A percentile compares a stretch with the other conserved stretches of the same genome.
These are phyloP conservation scores for Cutaneotrichosporon sp. DNA, from an alignment of 1,284 basidiomycete species.

Conservation along the genomic window DNA sequence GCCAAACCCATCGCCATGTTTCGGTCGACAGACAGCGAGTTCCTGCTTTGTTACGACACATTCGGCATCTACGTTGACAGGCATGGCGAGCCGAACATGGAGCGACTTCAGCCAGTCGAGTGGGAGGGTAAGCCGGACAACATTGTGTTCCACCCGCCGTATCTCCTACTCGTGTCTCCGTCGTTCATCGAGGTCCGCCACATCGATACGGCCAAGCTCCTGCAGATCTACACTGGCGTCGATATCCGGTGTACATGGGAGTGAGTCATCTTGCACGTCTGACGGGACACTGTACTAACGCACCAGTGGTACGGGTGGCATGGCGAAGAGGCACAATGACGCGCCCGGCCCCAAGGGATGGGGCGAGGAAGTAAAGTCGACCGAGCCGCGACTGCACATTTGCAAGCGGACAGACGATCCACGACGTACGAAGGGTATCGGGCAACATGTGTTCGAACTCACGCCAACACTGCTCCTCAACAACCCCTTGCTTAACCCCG, in stretches of 20 bases:
- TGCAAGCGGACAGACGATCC: constrained; percentile 31
- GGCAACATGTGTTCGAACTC: constrained; percentile 48
- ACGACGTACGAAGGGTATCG: constrained; percentile 34
- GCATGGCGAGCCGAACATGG: constrained; percentile 77
- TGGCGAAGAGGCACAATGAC: constrained; percentile 24
- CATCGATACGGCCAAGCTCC: constrained; percentile 72
- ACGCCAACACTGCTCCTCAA: constrained; percentile 47
- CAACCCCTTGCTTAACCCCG: constrained; percentile 43
- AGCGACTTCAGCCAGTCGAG: constrained; percentile 70
- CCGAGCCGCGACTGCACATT: constrained; percentile 48
- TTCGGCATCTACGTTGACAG: constrained; percentile 63
- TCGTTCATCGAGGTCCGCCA: constrained; percentile 92
- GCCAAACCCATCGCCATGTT: constrained; percentile 84
- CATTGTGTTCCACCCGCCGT: constrained; percentile 81
- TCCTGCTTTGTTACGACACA: constrained; percentile 87
- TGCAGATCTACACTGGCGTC: constrained; percentile 78
- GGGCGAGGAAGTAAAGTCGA: constrained; percentile 43
- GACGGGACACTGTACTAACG: not conserved
- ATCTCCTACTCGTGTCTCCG: constrained; percentile 82
- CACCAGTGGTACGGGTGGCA: constrained; percentile 34
- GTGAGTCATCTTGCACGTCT: not conserved
- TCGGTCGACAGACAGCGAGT: constrained; percentile 79
- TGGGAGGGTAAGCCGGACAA: constrained; percentile 90
- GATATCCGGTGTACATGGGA: constrained; percentile 82
- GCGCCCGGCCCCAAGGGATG: constrained; percentile 45